Conservation (phyloP, 495 filamentous ascomycete species). For the Aspergillus incahuasiensis region DNA sequence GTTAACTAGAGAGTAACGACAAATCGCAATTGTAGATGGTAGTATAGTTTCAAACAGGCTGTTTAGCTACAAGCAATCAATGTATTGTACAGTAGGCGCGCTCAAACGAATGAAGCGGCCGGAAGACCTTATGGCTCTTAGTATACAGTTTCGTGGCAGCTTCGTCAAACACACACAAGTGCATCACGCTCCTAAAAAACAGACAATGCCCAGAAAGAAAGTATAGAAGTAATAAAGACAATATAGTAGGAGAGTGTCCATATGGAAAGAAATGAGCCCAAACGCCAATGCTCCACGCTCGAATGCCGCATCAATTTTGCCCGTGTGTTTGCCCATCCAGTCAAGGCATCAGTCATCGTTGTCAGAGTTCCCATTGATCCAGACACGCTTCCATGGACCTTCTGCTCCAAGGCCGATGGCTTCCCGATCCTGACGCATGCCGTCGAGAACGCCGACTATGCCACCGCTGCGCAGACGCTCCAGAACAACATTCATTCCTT, state of each 20-base stretch:
- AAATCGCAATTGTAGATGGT: not conserved
- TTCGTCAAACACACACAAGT: constrained; percentile 14
- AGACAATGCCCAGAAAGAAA: constrained; percentile 6
- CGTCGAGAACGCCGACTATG: constrained; percentile 79
- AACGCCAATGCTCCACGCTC: constrained; percentile 39
- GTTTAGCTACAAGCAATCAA: not conserved
- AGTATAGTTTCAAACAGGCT: not conserved
- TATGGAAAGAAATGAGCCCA: constrained; percentile 20
- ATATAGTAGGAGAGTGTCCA: constrained; percentile 12
- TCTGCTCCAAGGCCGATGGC: constrained; percentile 35
- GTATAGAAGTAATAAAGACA: constrained; percentile 3
- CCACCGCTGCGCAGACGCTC: constrained; percentile 78
- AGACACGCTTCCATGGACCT: constrained; percentile 47
- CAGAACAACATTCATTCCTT: constrained; percentile 93
- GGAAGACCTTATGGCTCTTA: constrained; percentile 11
- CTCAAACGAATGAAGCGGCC: constrained; percentile 9
- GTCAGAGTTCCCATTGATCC: constrained; percentile 33
- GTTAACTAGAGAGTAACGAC: no score
- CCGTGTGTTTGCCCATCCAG: not conserved
- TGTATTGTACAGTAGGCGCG: constrained; percentile 25
- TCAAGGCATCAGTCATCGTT: constrained; percentile 26
- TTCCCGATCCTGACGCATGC: constrained; percentile 68
- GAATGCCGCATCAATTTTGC: constrained; percentile 26
- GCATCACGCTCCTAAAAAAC: constrained; percentile 4
- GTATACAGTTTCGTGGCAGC: constrained; percentile 19